Evolutionary conservation across 2,329 filamentous ascomycete species (phyloP).

Genomic region (Zymoseptoria passerinii): DNA sequence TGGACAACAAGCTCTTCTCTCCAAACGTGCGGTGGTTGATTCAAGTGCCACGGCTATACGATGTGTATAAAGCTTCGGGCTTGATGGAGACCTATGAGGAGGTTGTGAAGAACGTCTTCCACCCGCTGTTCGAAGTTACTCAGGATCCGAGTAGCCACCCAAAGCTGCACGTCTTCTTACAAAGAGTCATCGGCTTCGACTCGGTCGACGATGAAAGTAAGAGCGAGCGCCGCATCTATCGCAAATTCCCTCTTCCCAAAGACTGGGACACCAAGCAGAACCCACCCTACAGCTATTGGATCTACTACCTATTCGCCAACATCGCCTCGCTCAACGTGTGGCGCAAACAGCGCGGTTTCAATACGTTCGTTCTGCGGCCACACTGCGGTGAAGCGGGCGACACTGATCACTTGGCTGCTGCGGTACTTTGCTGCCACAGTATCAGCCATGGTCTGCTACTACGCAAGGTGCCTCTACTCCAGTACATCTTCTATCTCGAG

Average conservation of each 20-base stretch:
- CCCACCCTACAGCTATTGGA: constrained; percentile 97
- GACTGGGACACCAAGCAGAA: constrained; percentile 90
- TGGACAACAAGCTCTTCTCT: constrained; percentile 96
- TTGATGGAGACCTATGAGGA: constrained; percentile 87
- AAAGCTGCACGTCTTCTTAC: constrained; percentile 88
- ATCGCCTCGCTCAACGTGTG: constrained; percentile 86
- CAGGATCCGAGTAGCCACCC: constrained; percentile 77
- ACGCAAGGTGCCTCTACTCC: constrained; percentile 85
- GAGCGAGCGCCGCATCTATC: constrained; percentile 83
- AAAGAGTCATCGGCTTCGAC: constrained; percentile 93
- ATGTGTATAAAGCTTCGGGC: constrained; percentile 85
- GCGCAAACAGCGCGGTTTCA: constrained; percentile 86
- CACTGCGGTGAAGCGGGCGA: constrained; percentile 97
- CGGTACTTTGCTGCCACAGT: constrained; percentile 86
- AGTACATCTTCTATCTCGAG: constrained; percentile 96
- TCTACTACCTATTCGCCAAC: constrained; percentile 94
- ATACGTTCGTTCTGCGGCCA: constrained; percentile 84
- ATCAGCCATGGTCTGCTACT: constrained; percentile 92
- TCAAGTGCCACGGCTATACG: constrained; percentile 87
- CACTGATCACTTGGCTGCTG: constrained; percentile 88
- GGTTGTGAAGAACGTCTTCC: constrained; percentile 83
- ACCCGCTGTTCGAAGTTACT: constrained; percentile 90
- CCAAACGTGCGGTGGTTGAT: constrained; percentile 97
- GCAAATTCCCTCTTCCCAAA: constrained; percentile 85
- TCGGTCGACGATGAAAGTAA: constrained; percentile 99